Evolutionary conservation across 352 stramenopile species (phyloP), one percentile per base, ranked within the genome.

Genomic region (Phytophthora meadii): DNA sequence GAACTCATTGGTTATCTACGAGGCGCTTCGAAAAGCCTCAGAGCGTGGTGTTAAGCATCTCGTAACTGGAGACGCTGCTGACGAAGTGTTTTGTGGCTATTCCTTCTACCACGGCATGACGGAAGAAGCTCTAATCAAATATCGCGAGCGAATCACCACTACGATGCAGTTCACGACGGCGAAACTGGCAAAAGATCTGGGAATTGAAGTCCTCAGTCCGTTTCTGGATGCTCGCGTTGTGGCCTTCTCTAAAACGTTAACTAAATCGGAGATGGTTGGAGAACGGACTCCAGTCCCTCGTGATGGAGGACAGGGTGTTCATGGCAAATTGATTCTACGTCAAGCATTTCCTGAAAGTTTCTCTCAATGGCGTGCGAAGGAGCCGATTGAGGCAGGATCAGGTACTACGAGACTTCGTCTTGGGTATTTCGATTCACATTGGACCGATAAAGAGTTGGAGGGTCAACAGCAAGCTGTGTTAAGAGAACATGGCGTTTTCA

Each of bases 61-160:
- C 4, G 59, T 97, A 34, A 94, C 89, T 14, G 90, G 90, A 10
- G 90, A 97, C 61, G 90, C 77, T 11, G 83, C 90, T 3, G 90
- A 97, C 65, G 90, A 97, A 62, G 69, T 97, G 7, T 94, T 97
- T 53, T 92, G 87, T 27, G 90, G 84, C 7, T 97, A 97, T 70
- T 84, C 77, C 15, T 97, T 97, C 72, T 95, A 89, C 61, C 84
- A 89, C 36, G 72, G 51, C 24, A 88, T 91, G 67, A 73, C 73
- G 7, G 74, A 92, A 36, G 70, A 72, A 1, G 54, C 75, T 25
- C 77, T 93, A 70, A 78, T 70, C 12, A 66, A 77, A 9, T 96
- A 97, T 51, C 87, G 89, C 2, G 68, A 84, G 44, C 76, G 84
- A 28, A 95, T 97, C 70, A 89, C 81, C 27, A 37, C 63, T 8